Percentiles rank a stretch among this genome's conserved stretches.
Evolutionary conservation across 345 rosid genomes (phyloP).

Genomic region (Gynandropsis gynandra): DNA sequence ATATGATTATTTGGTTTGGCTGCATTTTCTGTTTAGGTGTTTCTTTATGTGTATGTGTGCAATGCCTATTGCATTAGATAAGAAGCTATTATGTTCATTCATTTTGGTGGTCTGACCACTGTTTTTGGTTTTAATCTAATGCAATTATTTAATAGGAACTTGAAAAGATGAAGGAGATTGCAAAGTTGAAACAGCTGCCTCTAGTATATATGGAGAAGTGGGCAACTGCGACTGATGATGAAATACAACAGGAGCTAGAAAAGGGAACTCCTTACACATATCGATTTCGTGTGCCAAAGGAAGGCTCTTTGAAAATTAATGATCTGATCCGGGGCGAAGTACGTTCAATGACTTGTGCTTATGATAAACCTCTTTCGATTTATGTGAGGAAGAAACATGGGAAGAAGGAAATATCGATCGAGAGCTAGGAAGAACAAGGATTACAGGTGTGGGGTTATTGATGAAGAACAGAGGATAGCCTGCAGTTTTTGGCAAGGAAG

Average conservation of each 20-base stretch:
- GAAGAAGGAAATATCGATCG: constrained; percentile 56
- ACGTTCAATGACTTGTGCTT: constrained; percentile 22
- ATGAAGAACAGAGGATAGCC: too few species aligned
- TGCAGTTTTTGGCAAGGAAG: too few species aligned
- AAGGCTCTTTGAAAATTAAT: constrained; percentile 64
- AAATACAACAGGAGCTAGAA: constrained; percentile 64
- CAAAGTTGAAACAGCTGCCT: constrained; percentile 64
- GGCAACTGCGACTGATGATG: constrained; percentile 64
- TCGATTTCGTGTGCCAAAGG: constrained; percentile 77
- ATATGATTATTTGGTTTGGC: neutral
- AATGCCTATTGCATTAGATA: too few species aligned
- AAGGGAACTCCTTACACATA: constrained; percentile 77
- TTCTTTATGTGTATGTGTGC: too few species aligned
- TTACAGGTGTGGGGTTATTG: too few species aligned
- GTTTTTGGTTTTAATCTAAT: constrained; percentile 3
- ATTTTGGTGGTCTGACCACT: neutral
- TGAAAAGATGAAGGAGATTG: constrained; percentile 82
- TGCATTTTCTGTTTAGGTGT: neutral
- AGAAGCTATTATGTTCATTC: too few species aligned
- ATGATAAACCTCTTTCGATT: too few species aligned
- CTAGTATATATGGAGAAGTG: constrained; percentile 83
- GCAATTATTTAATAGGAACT: constrained; percentile 53
- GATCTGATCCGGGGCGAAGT: constrained; percentile 94
- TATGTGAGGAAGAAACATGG: too few species aligned
- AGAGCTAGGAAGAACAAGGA: constrained; percentile 73